These are phyloP conservation scores for Pseudozyma sp. DNA, from an alignment of 1,284 basidiomycete species.

Conservation along the genomic window DNA sequence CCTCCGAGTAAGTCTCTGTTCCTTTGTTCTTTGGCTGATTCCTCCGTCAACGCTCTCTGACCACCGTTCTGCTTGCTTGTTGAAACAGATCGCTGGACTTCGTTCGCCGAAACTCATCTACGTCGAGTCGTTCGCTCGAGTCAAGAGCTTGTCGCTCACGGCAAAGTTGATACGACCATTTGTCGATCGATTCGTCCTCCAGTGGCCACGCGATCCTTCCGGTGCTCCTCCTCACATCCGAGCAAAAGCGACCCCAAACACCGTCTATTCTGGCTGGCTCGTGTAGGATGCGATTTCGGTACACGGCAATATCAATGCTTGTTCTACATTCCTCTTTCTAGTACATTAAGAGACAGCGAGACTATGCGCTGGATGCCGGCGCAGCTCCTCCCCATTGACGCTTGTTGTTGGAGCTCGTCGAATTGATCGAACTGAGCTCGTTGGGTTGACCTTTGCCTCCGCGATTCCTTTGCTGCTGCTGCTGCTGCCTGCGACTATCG, in stretches of 20 bases:
- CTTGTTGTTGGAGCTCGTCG: slow-evolving; percentile 36
- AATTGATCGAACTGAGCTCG: slow-evolving; percentile 45
- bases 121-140: slow-evolving; percentile 93
- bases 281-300: slow-evolving; percentile 1
- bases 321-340: too few species aligned
- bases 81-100: slow-evolving; percentile 78
- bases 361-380: background rate
- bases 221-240: background rate
- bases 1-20: slow-evolving; percentile 76
- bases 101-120: slow-evolving; percentile 83
- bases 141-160: slow-evolving; percentile 83
- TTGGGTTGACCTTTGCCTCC: slow-evolving; percentile 25
- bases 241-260: slow-evolving; percentile 23
- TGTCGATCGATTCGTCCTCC: slow-evolving; percentile 79
- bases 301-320: background rate
- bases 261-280: slow-evolving; percentile 41
- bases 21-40: background rate
- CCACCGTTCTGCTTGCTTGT: background rate
- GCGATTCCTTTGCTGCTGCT: slow-evolving; percentile 20
- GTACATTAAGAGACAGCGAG: background rate
- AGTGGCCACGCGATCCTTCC: slow-evolving; percentile 66
- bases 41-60: background rate
- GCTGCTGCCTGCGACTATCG: slow-evolving; percentile 5
- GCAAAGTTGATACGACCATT: slow-evolving; percentile 82
- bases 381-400: slow-evolving; percentile 29